phyloP scores from a whole-genome alignment of 306 rosid species.

The Pueraria montana region DNA sequence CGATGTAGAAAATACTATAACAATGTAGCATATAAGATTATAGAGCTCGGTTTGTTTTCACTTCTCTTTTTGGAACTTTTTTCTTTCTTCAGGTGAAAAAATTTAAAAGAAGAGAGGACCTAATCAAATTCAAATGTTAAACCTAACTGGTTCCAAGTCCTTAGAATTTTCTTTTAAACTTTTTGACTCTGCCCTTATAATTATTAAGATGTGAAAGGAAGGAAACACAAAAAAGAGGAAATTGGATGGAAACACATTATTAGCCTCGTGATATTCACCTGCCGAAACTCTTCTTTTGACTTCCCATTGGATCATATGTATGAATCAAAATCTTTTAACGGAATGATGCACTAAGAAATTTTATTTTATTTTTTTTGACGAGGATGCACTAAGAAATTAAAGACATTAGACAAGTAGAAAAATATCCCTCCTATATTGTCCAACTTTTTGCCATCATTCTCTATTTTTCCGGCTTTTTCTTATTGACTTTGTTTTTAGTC shows the following conservation, averaged over 20 bases:
- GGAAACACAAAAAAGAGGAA: not conserved
- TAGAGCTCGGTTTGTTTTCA: slow-evolving; percentile 1
- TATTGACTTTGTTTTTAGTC: slow-evolving; percentile 11
- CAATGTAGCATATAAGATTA: not conserved
- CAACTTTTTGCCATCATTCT: slow-evolving; percentile 41
- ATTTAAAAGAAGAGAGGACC: not conserved
- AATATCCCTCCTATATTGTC: slow-evolving; percentile 38
- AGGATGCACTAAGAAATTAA: slow-evolving; percentile 8
- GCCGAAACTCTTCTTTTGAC: slow-evolving; percentile 54
- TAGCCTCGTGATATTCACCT: slow-evolving; percentile 54
- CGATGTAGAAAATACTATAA: not conserved
- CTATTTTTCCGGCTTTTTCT: not conserved
- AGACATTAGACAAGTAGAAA: slow-evolving; percentile 46
- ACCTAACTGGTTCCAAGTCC: not conserved
- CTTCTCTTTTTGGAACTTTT: not conserved
- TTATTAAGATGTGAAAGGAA: slow-evolving; percentile 30
- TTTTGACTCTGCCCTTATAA: slow-evolving; percentile 25
- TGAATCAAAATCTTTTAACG: not conserved
- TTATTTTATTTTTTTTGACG: too few species aligned
- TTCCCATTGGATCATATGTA: slow-evolving; percentile 59
- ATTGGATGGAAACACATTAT: slow-evolving; percentile 57
- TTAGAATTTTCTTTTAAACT: slow-evolving; percentile 12
- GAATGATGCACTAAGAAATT: not conserved
- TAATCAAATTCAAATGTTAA: not conserved
- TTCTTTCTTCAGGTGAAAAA: not conserved